A percentile compares a stretch with the other conserved stretches of the same genome.
These are phyloP conservation scores for Thalassiosira allenii DNA, from an alignment of 352 stramenopile genomes.

Conservation along the genomic window DNA sequence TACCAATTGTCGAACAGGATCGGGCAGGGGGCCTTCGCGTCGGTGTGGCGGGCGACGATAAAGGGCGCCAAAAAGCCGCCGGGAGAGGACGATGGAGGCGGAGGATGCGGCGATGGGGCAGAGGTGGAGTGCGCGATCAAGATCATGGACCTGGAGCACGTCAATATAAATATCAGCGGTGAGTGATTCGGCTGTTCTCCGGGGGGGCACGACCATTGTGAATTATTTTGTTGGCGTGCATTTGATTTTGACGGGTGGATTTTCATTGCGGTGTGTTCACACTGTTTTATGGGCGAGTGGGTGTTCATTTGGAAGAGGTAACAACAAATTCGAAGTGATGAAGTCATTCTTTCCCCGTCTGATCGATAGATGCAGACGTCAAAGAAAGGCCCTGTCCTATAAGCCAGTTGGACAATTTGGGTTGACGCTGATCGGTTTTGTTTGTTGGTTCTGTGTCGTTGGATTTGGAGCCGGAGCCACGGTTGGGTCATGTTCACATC, in stretches of 20 bases:
- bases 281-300: background rate
- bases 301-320: background rate
- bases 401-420: constrained; percentile 45
- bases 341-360: constrained; percentile 47
- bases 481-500: background rate
- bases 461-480: too few species aligned
- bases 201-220: background rate
- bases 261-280: too few species aligned
- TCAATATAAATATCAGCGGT: constrained; percentile 90
- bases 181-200: constrained; percentile 19
- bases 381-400: constrained; percentile 43
- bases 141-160: constrained; percentile 99
- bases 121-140: constrained; percentile 92
- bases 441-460: background rate
- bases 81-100: constrained; percentile 75
- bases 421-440: constrained; percentile 35
- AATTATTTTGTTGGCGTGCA: background rate
- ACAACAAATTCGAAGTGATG: constrained; percentile 16
- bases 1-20: constrained; percentile 86
- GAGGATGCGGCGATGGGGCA: background rate
- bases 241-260: too few species aligned
- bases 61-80: constrained; percentile 35
- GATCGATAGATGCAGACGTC: constrained; percentile 38
- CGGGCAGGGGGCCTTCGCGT: constrained; percentile 96
- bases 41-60: constrained; percentile 94